Evolutionary conservation across 2,329 filamentous ascomycete species (phyloP).

Genomic region (Alternaria metachromatica): DNA sequence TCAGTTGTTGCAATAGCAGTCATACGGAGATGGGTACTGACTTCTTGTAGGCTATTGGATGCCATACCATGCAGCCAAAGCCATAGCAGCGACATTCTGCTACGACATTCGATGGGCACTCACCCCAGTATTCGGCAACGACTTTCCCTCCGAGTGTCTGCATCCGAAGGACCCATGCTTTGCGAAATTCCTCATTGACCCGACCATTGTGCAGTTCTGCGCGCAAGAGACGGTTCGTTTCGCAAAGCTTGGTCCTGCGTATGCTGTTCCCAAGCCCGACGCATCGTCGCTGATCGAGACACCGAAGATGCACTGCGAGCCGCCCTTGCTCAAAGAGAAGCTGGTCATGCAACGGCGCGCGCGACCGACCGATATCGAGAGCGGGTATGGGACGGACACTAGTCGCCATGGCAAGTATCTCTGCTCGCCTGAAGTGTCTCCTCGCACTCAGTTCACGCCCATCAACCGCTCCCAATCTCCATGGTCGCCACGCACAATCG

Average conservation of each 20-base stretch:
- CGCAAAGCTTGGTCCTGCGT: slow-evolving; percentile 32
- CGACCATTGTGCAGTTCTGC: slow-evolving; percentile 48
- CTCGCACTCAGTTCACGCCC: slow-evolving; percentile 50
- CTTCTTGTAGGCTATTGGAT: slow-evolving; percentile 84
- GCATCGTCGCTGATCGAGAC: slow-evolving; percentile 12
- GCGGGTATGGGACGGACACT: slow-evolving; percentile 52
- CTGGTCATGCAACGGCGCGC: slow-evolving; percentile 11
- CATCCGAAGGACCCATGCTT: slow-evolving; percentile 68
- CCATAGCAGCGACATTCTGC: slow-evolving; percentile 90
- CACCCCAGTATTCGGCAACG: slow-evolving; percentile 86
- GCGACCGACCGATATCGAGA: slow-evolving; percentile 42
- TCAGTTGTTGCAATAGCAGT: slow-evolving; percentile 11
- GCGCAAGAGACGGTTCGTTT: slow-evolving; percentile 48
- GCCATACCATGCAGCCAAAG: slow-evolving; percentile 84
- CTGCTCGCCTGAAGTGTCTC: slow-evolving; percentile 50
- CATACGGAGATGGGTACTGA: slow-evolving; percentile 8
- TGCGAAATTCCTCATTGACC: slow-evolving; percentile 55
- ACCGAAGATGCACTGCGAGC: slow-evolving; percentile 19
- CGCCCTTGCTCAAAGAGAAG: slow-evolving; percentile 20
- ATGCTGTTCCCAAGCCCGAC: slow-evolving; percentile 7
- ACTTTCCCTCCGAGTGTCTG: slow-evolving; percentile 77
- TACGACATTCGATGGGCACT: slow-evolving; percentile 81
- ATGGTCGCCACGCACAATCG: slow-evolving; percentile 15
- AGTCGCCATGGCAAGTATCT: slow-evolving; percentile 47
- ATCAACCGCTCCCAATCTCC: slow-evolving; percentile 45